Evolutionary conservation across 139 green algal genomes (phyloP).

Genomic region (Volvox reticuliferus): DNA sequence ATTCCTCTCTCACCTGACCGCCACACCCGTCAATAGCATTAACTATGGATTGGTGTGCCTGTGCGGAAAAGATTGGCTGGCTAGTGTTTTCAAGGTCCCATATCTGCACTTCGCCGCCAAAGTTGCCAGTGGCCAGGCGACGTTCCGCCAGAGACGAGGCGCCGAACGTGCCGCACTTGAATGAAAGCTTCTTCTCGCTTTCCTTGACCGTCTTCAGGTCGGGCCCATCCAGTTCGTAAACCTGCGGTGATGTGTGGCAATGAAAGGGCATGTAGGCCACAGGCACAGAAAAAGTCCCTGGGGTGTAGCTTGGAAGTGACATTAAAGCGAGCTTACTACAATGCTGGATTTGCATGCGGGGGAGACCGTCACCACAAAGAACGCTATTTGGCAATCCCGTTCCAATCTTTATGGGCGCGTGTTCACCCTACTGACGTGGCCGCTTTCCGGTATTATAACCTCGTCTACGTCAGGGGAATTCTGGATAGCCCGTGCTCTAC

Average conservation of each 20-base stretch:
- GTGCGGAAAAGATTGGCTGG: constrained; percentile 70
- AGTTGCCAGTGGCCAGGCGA: constrained; percentile 84
- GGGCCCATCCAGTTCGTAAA: constrained; percentile 81
- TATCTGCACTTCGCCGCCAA: constrained; percentile 77
- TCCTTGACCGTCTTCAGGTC: constrained; percentile 74
- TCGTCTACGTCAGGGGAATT: too few species aligned
- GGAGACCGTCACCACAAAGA: too few species aligned
- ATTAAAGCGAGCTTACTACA: too few species aligned
- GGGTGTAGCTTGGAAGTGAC: too few species aligned
- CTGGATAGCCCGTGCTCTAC: too few species aligned
- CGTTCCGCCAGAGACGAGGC: constrained; percentile 73
- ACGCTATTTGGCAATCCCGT: too few species aligned
- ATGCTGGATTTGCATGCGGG: too few species aligned
- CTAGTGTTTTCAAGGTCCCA: constrained; percentile 82
- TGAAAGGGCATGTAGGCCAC: neutral
- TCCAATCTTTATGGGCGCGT: too few species aligned
- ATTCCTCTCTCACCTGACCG: constrained; percentile 66
- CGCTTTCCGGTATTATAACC: too few species aligned
- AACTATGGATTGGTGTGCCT: constrained; percentile 86
- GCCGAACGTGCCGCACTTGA: constrained; percentile 89
- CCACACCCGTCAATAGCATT: constrained; percentile 89
- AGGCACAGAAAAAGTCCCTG: too few species aligned
- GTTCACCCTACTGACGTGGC: too few species aligned
- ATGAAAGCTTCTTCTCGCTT: constrained; percentile 65
- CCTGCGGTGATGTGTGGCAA: constrained; percentile 17